Base-by-base conservation (phyloP, 192 early-diverging fungal genomes). In the Coemansia interrupta region DNA sequence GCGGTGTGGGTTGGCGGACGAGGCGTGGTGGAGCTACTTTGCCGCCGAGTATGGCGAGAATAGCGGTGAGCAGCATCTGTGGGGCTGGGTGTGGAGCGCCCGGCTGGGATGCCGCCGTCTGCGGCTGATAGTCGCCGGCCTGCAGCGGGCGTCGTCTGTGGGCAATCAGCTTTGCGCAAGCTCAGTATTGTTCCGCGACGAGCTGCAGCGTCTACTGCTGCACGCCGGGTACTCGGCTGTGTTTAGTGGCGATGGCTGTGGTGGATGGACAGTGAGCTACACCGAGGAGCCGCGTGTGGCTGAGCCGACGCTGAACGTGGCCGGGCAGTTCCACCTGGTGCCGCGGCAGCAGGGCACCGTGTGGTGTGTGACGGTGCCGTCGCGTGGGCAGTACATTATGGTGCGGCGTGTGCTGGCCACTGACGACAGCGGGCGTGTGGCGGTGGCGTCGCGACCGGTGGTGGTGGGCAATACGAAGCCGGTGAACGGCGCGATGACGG, bases 401-500 rank as follows among this genome's bases (percentile, higher is more conserved):
- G 68, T 70, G 39, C 61, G 68, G 18, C 61, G 68, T 6, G 57
- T 70, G 9, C 68, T 50, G 1, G 53, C 46, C 15, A 18, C 26
- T 9, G 56, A 61, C 23, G 42, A 18, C 12, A 13, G 19, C 40
- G 68, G 56, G 3, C 17, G 20, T 13, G 57, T 70, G 10, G 20
- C 13, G 4, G 26, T 52, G 7, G 68, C 68, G 5, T 44, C 54
- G 53, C 45, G 52, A 7, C 56, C 93, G 85, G 50, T 69, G 15
- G 56, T 69, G 23, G 42, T 69, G 3, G 67, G 67, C 41, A 69
- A 64, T 38, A 99, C 96, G n/a, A 97, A 97, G 65, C 96, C 96
- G 11, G 96, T 99, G 73, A 99, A 99, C 78, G 96, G 96, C 43
- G 96, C 95, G 19, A 94, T 99, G 69, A 96, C 97, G 62, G 94